phyloP scores from a whole-genome alignment of 164 flowering plant genomes.

The Platanus orientalis region DNA sequence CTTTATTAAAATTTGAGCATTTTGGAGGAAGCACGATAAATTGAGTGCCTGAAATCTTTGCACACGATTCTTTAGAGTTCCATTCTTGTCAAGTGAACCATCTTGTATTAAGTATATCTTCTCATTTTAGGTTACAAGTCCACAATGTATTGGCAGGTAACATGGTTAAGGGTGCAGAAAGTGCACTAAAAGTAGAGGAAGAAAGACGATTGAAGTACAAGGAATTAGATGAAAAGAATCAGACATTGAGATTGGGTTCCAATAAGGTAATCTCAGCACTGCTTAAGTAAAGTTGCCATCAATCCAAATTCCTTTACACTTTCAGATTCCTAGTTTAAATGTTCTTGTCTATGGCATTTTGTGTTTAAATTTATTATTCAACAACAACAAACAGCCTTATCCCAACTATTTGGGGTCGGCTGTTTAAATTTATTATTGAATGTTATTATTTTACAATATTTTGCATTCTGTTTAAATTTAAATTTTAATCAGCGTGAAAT shows the following conservation, averaged over 20 bases:
- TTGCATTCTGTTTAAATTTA: no score
- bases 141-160: conserved; percentile 31
- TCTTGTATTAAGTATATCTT: not conserved
- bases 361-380: no score
- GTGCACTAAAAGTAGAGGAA: conserved; percentile 53
- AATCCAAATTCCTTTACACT: no score
- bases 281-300: not conserved
- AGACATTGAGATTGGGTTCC: conserved; percentile 29
- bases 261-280: conserved; percentile 37
- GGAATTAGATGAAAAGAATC: conserved; percentile 40
- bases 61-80: not conserved
- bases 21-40: not conserved
- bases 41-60: not conserved
- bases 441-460: no score
- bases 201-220: conserved; percentile 43
- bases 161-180: conserved; percentile 45
- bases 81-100: not conserved
- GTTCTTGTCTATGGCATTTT: no score
- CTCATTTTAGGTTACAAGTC: conserved; percentile 8
- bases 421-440: no score
- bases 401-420: no score
- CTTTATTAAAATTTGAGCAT: not conserved
- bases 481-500: no score
- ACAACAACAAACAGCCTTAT: no score
- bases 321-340: no score